Percentiles rank a stretch among this genome's conserved stretches.
Conservation (phyloP, 148 eudicot species). For the Euryodendron excelsum region DNA sequence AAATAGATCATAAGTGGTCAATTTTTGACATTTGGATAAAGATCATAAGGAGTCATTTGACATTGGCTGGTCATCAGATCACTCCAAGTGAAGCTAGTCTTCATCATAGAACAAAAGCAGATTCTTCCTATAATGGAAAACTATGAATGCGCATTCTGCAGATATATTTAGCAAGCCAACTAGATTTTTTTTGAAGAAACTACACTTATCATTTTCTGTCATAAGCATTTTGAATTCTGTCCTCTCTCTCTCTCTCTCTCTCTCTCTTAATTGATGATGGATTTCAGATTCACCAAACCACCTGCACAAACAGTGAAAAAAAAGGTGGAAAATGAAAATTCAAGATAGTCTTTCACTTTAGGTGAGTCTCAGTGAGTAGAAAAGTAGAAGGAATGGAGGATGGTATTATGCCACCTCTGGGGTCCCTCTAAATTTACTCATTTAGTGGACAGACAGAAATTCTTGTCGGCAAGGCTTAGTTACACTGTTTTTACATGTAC, state of each 20-base stretch:
- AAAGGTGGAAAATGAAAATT: not conserved
- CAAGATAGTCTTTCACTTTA: not conserved
- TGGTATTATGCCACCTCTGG: slow-evolving; percentile 17
- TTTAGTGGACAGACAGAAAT: slow-evolving; percentile 45
- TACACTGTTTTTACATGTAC: slow-evolving; percentile 20
- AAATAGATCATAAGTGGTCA: not conserved
- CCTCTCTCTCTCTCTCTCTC: not conserved
- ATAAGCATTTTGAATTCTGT: not conserved
- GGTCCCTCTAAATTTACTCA: slow-evolving; percentile 25
- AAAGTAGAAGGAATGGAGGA: not conserved
- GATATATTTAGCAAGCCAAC: not conserved
- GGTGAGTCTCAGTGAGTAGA: slow-evolving; percentile 18
- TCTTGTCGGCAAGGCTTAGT: slow-evolving; percentile 45
- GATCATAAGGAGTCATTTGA: slow-evolving; percentile 2
- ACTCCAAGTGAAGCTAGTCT: slow-evolving; percentile 14
- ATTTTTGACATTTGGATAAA: slow-evolving; percentile 12
- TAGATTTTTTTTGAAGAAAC: too few relatives aligned
- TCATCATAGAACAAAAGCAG: slow-evolving; percentile 13
- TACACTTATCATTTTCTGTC: slow-evolving; percentile 12
- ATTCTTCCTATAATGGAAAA: slow-evolving; percentile 15
- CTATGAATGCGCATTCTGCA: not conserved
- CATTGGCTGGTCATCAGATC: slow-evolving; percentile 14
- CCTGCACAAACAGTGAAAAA: not conserved
- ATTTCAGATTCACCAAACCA: slow-evolving; percentile 3
- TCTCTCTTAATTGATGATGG: slow-evolving; percentile 10